Evolutionary conservation across 345 rosid genomes (phyloP).

Genomic region (Euphorbia tirucalli): DNA sequence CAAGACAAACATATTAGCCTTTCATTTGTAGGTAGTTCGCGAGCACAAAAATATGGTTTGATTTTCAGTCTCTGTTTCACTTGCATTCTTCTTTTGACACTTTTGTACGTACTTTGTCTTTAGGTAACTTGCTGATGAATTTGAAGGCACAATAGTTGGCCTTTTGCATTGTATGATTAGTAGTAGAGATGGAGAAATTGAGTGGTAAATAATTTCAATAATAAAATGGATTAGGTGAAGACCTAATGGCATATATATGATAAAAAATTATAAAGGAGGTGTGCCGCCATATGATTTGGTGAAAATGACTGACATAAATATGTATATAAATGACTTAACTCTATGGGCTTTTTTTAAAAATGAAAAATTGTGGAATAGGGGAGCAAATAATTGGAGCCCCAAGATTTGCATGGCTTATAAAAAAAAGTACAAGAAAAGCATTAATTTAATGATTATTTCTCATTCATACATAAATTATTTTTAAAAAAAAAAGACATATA

Average conservation of each 20-base stretch:
- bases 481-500: background rate
- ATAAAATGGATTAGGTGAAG: too few species aligned
- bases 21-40: too few species aligned
- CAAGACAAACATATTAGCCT: too few species aligned
- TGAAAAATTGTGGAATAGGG: background rate
- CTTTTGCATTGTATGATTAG: too few species aligned
- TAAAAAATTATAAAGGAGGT: background rate
- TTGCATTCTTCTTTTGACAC: too few species aligned
- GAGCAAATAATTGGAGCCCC: slow-evolving; percentile 29
- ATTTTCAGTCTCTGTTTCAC: too few species aligned
- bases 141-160: too few species aligned
- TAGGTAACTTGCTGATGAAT: too few species aligned
- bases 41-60: too few species aligned
- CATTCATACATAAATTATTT: slow-evolving; percentile 15
- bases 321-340: background rate
- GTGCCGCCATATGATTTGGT: slow-evolving; percentile 23
- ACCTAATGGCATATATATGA: background rate
- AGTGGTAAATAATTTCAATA: too few species aligned
- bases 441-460: slow-evolving; percentile 18
- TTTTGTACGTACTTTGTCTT: too few species aligned
- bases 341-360: background rate
- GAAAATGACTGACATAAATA: slow-evolving; percentile 32
- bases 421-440: background rate
- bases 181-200: too few species aligned
- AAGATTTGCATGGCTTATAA: slow-evolving; percentile 12